A percentile compares a stretch with the other conserved stretches of the same genome.
These are phyloP conservation scores for Kalmanozyma brasiliensis DNA, from an alignment of 1,284 basidiomycete genomes.

Conservation along the genomic window DNA sequence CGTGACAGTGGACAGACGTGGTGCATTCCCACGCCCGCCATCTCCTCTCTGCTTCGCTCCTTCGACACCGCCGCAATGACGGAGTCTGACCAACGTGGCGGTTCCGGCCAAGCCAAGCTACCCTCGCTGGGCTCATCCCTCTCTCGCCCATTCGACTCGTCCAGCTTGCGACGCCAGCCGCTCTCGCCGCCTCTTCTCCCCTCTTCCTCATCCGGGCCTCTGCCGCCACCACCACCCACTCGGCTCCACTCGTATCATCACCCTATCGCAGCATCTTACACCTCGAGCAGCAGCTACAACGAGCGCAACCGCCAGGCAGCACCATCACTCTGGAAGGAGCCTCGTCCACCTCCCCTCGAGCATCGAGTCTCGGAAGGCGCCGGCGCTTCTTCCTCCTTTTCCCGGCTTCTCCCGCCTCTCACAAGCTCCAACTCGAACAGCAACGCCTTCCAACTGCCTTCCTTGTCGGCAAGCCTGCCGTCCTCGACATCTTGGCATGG, in stretches of 20 bases:
- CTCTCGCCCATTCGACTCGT: constrained; percentile 13
- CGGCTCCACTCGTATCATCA: constrained; percentile 46
- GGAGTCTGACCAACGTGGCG: constrained; percentile 8
- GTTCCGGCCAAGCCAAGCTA: constrained; percentile 8
- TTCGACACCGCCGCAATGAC: constrained; percentile 7
- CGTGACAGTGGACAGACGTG: too few relatives aligned
- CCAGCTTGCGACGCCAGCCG: constrained; percentile 12
- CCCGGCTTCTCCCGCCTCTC: constrained; percentile 35
- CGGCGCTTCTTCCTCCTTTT: constrained; percentile 22
- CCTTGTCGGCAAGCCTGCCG: constrained; percentile 36
- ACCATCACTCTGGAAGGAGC: constrained; percentile 28
- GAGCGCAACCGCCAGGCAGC: constrained; percentile 29
- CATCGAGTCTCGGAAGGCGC: constrained; percentile 23
- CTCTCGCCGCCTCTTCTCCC: constrained; percentile 25
- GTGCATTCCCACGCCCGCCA: too few relatives aligned
- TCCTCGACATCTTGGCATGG: constrained; percentile 35
- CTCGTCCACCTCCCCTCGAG: constrained; percentile 33
- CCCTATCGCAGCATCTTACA: constrained; percentile 43
- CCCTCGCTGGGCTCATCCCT: constrained; percentile 20
- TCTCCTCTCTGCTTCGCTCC: background rate
- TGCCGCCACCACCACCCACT: constrained; percentile 36
- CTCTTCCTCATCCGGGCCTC: constrained; percentile 6
- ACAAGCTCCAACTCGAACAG: constrained; percentile 19
- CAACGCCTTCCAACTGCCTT: constrained; percentile 35
- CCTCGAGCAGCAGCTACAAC: constrained; percentile 19